Base-by-base conservation (phyloP, 23 red algal genomes). In the Gracilaria domingensis region DNA sequence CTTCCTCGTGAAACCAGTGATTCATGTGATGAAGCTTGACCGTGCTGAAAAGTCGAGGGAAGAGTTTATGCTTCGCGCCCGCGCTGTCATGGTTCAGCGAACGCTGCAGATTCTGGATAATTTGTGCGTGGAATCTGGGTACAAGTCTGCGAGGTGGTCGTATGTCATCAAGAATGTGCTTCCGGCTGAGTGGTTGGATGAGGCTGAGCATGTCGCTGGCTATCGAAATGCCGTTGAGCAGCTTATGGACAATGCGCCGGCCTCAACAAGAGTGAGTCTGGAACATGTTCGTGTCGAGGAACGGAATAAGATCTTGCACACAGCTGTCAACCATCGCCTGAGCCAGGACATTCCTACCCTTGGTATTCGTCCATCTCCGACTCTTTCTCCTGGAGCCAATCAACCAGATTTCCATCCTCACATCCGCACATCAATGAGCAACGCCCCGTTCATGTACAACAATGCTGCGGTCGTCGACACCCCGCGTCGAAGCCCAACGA, bases 11-110 rank as follows among this genome's bases (percentile, higher is more conserved):
- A 90, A 94, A 32, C 82, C 90, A 6, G 26, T 95, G 30, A 71
- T 94, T 36, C 75, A 86, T 11, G 86, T 59, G 8, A 64, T 97
- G 37, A 83, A 87, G 30, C 76, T 97, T 58, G 83, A 95, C 78
- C 53, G 65, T 64, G 75, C 93, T 30, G 85, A 95, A 24, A 80
- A 87, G 47, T 66, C 85, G 33, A 76, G 83, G 60, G 92, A 84
- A 39, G 92, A 94, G 51, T 94, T 94, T 70, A 81, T 94, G 84
- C 60, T 51, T 57, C 92, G 92, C 6, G 92, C 92, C 8, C 64
- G 92, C 2, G 81, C 92, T 65, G 44, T 89, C 30, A 87, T 94
- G 81, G 76, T 85, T 24, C 84, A 94, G 66, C 66, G 81, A 21
- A 88, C 92, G 8, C 62, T 87, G 59, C 51, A 59, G 38, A 94